A percentile compares a stretch with the other conserved stretches of the same genome.
phyloP scores from a whole-genome alignment of 306 rosid species.

The Cajanus cajan region DNA sequence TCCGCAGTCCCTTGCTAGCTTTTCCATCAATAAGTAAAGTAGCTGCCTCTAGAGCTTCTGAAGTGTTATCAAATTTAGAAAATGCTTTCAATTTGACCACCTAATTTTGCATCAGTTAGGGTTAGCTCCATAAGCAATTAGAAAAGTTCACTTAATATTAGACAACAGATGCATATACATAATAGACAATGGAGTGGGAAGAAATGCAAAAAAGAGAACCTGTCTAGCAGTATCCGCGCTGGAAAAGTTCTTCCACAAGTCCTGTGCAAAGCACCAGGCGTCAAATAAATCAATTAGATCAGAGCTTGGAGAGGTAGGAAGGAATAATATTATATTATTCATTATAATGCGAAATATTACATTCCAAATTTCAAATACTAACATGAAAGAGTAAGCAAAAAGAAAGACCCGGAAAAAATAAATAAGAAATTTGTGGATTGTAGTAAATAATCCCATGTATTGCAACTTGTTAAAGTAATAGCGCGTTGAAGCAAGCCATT shows the following conservation, averaged over 20 bases:
- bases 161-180: neutral
- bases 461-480: neutral
- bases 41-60: slow-evolving; percentile 87
- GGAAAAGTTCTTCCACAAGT: slow-evolving; percentile 61
- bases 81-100: slow-evolving; percentile 86
- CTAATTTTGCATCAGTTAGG: slow-evolving; percentile 30
- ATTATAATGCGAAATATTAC: neutral
- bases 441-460: neutral
- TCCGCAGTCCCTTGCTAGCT: slow-evolving; percentile 88
- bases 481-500: too few relatives aligned
- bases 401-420: neutral
- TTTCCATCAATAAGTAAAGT: slow-evolving; percentile 76
- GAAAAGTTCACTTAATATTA: neutral
- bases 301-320: neutral
- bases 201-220: slow-evolving; percentile 39
- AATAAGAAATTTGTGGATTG: neutral
- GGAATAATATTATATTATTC: neutral
- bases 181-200: neutral
- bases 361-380: neutral
- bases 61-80: slow-evolving; percentile 80
- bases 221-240: slow-evolving; percentile 74
- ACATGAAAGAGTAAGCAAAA: neutral
- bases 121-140: slow-evolving; percentile 6
- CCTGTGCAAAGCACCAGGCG: slow-evolving; percentile 40
- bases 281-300: neutral